Evolutionary conservation across 139 green algal species (phyloP).

Genomic region (Chlorella sp.): DNA sequence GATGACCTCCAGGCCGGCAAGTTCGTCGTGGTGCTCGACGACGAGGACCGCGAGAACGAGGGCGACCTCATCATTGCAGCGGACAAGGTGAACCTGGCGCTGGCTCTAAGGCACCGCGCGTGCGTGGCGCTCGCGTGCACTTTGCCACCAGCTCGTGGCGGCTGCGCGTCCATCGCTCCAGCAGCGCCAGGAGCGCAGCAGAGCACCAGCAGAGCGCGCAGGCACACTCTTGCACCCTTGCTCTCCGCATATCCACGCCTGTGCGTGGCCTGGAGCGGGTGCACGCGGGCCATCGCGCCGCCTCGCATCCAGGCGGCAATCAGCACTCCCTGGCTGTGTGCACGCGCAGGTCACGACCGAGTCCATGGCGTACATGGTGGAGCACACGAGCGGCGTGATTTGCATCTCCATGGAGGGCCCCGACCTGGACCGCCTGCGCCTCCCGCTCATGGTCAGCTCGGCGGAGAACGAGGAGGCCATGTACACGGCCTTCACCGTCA

Average conservation of each 20-base stretch:
- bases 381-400: slow-evolving; percentile 85
- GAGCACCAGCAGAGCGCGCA: too few relatives aligned
- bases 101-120: too few relatives aligned
- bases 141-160: too few relatives aligned
- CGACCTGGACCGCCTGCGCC: slow-evolving; percentile 77
- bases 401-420: slow-evolving; percentile 61
- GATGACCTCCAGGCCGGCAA: slow-evolving; percentile 59
- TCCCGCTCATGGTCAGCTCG: slow-evolving; percentile 86
- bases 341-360: slow-evolving; percentile 49
- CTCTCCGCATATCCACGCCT: too few relatives aligned
- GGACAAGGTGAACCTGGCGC: slow-evolving; percentile 68
- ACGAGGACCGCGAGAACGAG: slow-evolving; percentile 97
- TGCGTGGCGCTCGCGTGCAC: too few relatives aligned
- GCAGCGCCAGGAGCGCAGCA: too few relatives aligned
- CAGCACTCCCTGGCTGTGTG: background rate
- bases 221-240: too few relatives aligned
- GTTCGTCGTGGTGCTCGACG: slow-evolving; percentile 95
- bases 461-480: slow-evolving; percentile 76
- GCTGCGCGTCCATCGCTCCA: too few relatives aligned
- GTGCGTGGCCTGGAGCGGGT: too few relatives aligned
- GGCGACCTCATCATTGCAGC: slow-evolving; percentile 95
- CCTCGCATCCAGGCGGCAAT: too few relatives aligned
- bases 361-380: slow-evolving; percentile 87
- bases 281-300: too few relatives aligned
- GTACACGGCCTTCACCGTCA: slow-evolving; percentile 94